Conservation (phyloP, 805 yeast species). For the Candida sithepensis region DNA sequence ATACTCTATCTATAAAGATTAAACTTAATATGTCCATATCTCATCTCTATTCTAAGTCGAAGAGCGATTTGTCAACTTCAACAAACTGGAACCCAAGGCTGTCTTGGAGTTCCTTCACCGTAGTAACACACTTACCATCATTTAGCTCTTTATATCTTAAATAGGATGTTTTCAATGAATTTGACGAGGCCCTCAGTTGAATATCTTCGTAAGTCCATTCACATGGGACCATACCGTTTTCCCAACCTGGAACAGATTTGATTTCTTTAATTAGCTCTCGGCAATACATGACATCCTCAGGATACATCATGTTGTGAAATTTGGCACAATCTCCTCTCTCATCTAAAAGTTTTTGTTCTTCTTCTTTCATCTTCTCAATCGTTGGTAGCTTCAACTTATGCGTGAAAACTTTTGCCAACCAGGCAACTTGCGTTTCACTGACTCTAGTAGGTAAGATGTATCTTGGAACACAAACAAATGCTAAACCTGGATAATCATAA, state of each 20-base stretch:
- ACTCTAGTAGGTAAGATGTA: slow-evolving; percentile 61
- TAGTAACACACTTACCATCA: slow-evolving; percentile 34
- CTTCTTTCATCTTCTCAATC: slow-evolving; percentile 40
- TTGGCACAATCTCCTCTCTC: slow-evolving; percentile 40
- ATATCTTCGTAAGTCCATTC: slow-evolving; percentile 49
- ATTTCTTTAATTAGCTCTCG: slow-evolving; percentile 36
- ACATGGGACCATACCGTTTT: slow-evolving; percentile 45
- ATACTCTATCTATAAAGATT: background rate
- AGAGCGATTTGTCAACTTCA: slow-evolving; percentile 15
- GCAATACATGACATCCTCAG: slow-evolving; percentile 55
- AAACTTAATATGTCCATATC: background rate
- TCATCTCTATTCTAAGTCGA: background rate
- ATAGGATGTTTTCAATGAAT: slow-evolving; percentile 42
- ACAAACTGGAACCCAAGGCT: slow-evolving; percentile 34
- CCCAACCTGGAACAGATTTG: slow-evolving; percentile 17
- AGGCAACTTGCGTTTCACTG: slow-evolving; percentile 60
- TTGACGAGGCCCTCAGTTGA: slow-evolving; percentile 40
- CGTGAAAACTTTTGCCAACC: slow-evolving; percentile 59
- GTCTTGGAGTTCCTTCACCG: slow-evolving; percentile 38
- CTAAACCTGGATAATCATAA: slow-evolving; percentile 58
- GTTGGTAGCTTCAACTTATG: slow-evolving; percentile 52
- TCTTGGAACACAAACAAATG: slow-evolving; percentile 59
- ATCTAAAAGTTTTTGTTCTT: slow-evolving; percentile 36
- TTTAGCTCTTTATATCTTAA: slow-evolving; percentile 35
- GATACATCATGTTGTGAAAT: slow-evolving; percentile 50